A percentile compares a stretch with the other conserved stretches of the same genome.
Evolutionary conservation across 129 eudicot species (phyloP).

Genomic region (Silybum marianum): DNA sequence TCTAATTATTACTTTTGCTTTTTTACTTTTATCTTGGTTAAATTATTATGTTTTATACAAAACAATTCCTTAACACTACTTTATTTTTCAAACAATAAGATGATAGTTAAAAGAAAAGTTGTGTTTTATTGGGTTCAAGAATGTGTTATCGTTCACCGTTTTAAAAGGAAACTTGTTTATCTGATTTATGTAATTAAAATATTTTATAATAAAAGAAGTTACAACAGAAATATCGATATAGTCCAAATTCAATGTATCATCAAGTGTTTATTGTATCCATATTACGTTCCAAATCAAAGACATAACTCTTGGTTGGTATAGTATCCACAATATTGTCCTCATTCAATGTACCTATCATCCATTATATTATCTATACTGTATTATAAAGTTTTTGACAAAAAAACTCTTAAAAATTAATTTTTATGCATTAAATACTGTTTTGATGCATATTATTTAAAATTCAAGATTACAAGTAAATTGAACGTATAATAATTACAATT

Average conservation of each 20-base stretch:
- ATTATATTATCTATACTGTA: too few relatives aligned
- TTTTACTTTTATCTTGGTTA: too few relatives aligned
- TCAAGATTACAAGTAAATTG: too few relatives aligned
- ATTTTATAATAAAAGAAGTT: not conserved
- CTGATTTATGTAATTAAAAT: too few relatives aligned
- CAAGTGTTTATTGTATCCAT: not conserved
- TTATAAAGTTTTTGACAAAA: too few relatives aligned
- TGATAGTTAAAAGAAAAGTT: too few relatives aligned
- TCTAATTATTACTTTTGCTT: not conserved
- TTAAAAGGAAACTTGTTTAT: too few relatives aligned
- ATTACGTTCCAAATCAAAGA: not conserved
- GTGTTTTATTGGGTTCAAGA: not conserved
- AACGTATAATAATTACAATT: too few relatives aligned
- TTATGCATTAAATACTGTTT: too few relatives aligned
- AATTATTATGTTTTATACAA: too few relatives aligned
- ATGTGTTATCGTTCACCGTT: not conserved
- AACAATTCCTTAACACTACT: not conserved
- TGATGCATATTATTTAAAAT: too few relatives aligned
- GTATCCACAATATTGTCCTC: not conserved
- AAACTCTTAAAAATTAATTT: too few relatives aligned
- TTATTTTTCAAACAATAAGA: not conserved
- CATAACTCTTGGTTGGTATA: not conserved
- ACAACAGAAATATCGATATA: not conserved
- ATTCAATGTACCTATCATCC: not conserved
- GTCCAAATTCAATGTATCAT: not conserved